phyloP scores from a whole-genome alignment of 805 yeast species.

The Candida sonorensis region DNA sequence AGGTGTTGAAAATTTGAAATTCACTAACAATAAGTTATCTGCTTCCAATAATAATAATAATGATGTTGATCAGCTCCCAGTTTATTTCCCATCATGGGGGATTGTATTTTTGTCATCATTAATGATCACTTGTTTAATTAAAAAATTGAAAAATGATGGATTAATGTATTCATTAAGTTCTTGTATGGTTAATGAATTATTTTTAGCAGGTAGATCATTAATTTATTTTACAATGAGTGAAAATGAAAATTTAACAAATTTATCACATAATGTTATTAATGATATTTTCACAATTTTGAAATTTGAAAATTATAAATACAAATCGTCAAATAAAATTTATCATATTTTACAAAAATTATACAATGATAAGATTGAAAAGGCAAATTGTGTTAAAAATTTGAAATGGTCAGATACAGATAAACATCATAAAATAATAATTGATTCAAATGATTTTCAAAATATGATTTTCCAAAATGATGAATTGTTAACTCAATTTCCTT shows the following conservation, averaged over 20 bases:
- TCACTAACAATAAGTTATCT: not conserved
- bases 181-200: conserved; percentile 3
- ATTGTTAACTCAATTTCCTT: too few relatives aligned
- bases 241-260: conserved; percentile 1
- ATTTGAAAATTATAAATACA: not conserved
- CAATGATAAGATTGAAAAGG: too few relatives aligned
- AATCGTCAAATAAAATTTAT: too few relatives aligned
- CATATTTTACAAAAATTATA: too few relatives aligned
- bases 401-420: too few relatives aligned
- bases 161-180: conserved; percentile 4
- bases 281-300: not conserved
- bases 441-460: too few relatives aligned
- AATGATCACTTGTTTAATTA: conserved; percentile 5
- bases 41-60: too few relatives aligned
- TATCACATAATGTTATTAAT: conserved; percentile 2
- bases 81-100: conserved; percentile 18
- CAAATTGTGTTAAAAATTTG: too few relatives aligned
- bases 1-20: not conserved
- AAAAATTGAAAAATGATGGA: conserved; percentile 2
- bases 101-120: conserved; percentile 11
- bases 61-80: too few relatives aligned
- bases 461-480: too few relatives aligned
- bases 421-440: too few relatives aligned
- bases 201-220: conserved; percentile 8
- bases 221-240: conserved; percentile 6